Base-by-base conservation (phyloP, 2,329 filamentous ascomycete species). In the Stachybotrys echinatus region DNA sequence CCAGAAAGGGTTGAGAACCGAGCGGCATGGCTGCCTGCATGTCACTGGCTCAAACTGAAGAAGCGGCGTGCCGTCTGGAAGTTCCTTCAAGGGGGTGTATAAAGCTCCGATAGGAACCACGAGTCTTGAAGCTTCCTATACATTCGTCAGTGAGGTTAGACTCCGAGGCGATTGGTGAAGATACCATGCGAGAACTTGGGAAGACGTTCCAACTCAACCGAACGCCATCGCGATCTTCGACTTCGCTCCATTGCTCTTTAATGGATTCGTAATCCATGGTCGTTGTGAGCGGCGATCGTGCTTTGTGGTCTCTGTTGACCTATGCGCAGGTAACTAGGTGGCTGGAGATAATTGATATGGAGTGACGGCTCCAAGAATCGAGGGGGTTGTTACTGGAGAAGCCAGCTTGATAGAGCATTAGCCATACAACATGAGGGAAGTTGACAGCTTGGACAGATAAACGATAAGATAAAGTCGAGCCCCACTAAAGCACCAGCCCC, bases 171-270 rank as follows among this genome's bases (percentile, higher is more conserved):
- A 34, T 10, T 4, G 8, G n/a, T 10, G 20, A 19, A 17, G 80
- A 61, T 61, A 90, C 92, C 91, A 99, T 96, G 68, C 94, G 90
- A 65, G 92, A 92, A 76, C 92, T 96, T 46, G 94, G 94, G 65
- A 99, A 95, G 54, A 95, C 95, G 69, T 99, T 99, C 94, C 94
- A 99, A 73, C 92, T 96, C 58, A 99, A 80, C 55, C 94, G 86
- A 64, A 97, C 84, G 54, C 94, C 94, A 83, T 99, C 94, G 60
- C 89, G 85, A 65, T 99, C 94, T 76, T 99, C 94, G 52, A 95
- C 86, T 69, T 96, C 91, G 64, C 87, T 90, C 92, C 92, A 96
- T 75, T 92, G 88, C 73, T 96, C 92, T 75, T 96, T 96, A 59
- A 95, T 75, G 59, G 85, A 81, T 70, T 96, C 92, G 78, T 90